Evolutionary conservation across 2,329 filamentous ascomycete genomes (phyloP).

Genomic region (Zymoseptoria pseudotritici): DNA sequence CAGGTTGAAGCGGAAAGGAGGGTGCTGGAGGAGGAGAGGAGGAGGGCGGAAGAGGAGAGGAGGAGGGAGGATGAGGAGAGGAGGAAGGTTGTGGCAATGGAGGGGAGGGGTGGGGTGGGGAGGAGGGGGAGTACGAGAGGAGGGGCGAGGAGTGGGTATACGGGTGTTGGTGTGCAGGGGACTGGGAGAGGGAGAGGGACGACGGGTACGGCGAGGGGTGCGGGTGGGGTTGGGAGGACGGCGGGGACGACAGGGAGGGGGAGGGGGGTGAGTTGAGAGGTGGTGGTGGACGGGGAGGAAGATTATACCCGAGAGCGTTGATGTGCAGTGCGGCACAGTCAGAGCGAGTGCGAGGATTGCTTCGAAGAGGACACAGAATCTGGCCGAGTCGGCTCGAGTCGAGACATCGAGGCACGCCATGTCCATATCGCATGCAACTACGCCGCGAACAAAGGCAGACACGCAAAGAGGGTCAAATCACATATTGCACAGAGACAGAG

Average conservation of each 20-base stretch:
- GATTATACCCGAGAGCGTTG: not conserved
- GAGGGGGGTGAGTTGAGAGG: constrained; percentile 22
- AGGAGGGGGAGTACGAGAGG: constrained; percentile 26
- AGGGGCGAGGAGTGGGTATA: constrained; percentile 32
- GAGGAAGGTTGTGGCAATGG: constrained; percentile 47
- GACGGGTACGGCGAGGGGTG: constrained; percentile 36
- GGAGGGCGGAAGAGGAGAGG: constrained; percentile 54
- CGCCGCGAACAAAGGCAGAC: not conserved
- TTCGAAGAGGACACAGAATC: not conserved
- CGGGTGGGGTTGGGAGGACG: constrained; percentile 34
- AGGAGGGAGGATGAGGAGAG: constrained; percentile 48
- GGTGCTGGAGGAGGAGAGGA: constrained; percentile 69
- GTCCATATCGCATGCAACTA: not conserved
- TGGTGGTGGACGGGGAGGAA: not conserved
- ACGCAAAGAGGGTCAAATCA: not conserved
- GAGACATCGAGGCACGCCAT: not conserved
- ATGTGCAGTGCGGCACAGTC: too few relatives aligned
- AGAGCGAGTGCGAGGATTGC: too few relatives aligned
- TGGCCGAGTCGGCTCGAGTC: not conserved
- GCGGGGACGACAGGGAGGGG: constrained; percentile 29
- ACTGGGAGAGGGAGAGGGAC: constrained; percentile 47
- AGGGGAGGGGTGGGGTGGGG: constrained; percentile 27
- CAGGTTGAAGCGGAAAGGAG: constrained; percentile 72
- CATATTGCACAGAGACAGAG: not conserved
- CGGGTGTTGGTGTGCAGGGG: constrained; percentile 36